phyloP scores from a whole-genome alignment of 1,284 basidiomycete species.

The Clitocybe nebularis region DNA sequence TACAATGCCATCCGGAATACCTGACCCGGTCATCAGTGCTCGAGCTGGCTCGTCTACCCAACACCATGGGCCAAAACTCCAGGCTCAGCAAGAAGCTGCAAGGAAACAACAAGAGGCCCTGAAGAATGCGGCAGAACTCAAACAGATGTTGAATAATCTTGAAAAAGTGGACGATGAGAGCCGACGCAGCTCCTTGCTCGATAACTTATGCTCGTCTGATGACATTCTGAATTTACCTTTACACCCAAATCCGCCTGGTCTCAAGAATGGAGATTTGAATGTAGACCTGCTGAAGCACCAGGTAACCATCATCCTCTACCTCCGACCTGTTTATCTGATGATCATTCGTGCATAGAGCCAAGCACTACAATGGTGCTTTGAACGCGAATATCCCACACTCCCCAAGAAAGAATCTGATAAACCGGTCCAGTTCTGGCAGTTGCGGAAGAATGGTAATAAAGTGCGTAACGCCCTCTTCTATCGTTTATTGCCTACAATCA shows the following conservation, averaged over 20 bases:
- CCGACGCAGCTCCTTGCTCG: slow-evolving; percentile 65
- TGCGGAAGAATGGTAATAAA: slow-evolving; percentile 50
- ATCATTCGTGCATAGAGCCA: slow-evolving; percentile 51
- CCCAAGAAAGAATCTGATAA: slow-evolving; percentile 63
- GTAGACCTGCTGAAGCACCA: slow-evolving; percentile 80
- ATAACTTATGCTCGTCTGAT: slow-evolving; percentile 61
- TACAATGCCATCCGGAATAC: too few species aligned
- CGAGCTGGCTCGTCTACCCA: slow-evolving; percentile 14
- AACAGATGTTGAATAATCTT: slow-evolving; percentile 57
- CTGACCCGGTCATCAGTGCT: slow-evolving; percentile 14
- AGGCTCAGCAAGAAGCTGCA: slow-evolving; percentile 36
- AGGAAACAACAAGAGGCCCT: slow-evolving; percentile 51
- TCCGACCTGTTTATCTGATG: slow-evolving; percentile 5
- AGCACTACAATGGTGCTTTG: slow-evolving; percentile 77
- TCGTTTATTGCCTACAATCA: neutral
- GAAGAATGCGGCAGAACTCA: slow-evolving; percentile 61
- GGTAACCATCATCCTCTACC: slow-evolving; percentile 33
- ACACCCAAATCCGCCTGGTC: slow-evolving; percentile 66
- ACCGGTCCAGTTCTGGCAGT: slow-evolving; percentile 86
- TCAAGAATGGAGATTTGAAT: slow-evolving; percentile 55
- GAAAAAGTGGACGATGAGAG: slow-evolving; percentile 77
- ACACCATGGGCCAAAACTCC: slow-evolving; percentile 21
- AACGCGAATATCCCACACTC: slow-evolving; percentile 69
- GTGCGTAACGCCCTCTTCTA: slow-evolving; percentile 28
- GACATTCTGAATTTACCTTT: slow-evolving; percentile 66